Evolutionary conservation across 2,329 filamentous ascomycete species (phyloP).

Genomic region (Didymella pinodella): DNA sequence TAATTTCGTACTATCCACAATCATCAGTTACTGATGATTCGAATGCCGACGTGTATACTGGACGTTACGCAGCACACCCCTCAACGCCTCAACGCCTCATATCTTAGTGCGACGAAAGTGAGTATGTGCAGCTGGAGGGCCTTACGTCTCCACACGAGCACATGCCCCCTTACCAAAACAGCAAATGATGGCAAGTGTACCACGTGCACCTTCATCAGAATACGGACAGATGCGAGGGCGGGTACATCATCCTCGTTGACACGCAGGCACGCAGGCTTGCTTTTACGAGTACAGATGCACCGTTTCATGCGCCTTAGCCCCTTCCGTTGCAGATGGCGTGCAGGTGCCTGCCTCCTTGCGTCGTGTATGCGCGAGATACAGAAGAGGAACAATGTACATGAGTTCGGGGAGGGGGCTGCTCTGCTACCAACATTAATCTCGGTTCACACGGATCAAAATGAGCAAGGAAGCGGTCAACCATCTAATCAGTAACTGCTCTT

Average conservation of each 20-base stretch:
- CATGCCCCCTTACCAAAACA: not conserved
- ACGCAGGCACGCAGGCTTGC: not conserved
- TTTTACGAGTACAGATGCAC: not conserved
- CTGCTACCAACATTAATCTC: not conserved
- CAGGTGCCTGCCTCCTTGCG: constrained; percentile 5
- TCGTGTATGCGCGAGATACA: not conserved
- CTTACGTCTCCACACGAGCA: constrained; percentile 4
- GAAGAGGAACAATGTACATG: constrained; percentile 1
- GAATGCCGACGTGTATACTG: not conserved
- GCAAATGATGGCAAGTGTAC: constrained; percentile 1
- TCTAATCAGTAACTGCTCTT: not conserved
- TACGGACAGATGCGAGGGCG: not conserved
- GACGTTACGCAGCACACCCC: constrained; percentile 2
- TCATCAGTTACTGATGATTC: not conserved
- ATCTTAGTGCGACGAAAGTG: not conserved
- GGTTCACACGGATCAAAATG: not conserved
- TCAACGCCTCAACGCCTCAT: not conserved
- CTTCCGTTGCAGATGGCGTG: not conserved
- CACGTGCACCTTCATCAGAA: not conserved
- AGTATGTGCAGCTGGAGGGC: not conserved
- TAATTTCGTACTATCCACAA: not conserved
- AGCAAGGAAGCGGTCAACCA: constrained; percentile 7
- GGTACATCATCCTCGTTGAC: not conserved
- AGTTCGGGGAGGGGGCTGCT: not conserved
- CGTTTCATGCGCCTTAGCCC: not conserved